A percentile compares a stretch with the other conserved stretches of the same genome.
phyloP scores from a whole-genome alignment of 1,284 basidiomycete species.

The Albatrellus sp. region DNA sequence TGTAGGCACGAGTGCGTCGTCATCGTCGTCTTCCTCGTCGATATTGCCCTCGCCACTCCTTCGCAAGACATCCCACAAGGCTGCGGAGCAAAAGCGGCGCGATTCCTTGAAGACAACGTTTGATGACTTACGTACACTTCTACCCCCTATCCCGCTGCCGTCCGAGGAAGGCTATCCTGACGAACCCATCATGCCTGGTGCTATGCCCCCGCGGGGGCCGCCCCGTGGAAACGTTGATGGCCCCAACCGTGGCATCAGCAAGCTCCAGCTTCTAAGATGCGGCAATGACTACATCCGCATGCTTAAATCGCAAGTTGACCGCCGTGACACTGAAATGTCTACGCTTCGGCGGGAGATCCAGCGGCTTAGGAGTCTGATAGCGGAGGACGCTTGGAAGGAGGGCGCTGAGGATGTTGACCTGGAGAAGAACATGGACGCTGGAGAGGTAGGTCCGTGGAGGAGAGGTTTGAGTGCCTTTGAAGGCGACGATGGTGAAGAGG shows the following conservation, averaged over 20 bases:
- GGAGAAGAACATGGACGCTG: constrained; percentile 20
- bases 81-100: constrained; percentile 92
- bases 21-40: constrained; percentile 14
- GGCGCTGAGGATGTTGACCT: constrained; percentile 19
- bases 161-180: constrained; percentile 49
- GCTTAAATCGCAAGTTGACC: constrained; percentile 68
- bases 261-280: constrained; percentile 84
- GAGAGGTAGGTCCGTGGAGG: constrained; percentile 16
- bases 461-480: constrained; percentile 15
- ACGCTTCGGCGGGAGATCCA: constrained; percentile 58
- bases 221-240: constrained; percentile 79
- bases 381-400: constrained; percentile 15
- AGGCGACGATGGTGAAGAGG: constrained; percentile 20
- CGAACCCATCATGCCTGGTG: constrained; percentile 67
- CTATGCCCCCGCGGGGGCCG: constrained; percentile 75
- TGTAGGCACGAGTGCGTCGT: constrained; percentile 10
- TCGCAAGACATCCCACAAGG: constrained; percentile 87
- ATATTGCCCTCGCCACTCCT: constrained; percentile 11
- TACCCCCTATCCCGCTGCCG: constrained; percentile 81
- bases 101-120: constrained; percentile 95
- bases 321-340: constrained; percentile 75
- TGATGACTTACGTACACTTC: constrained; percentile 80
- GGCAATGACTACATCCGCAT: constrained; percentile 80
- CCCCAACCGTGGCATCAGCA: constrained; percentile 91
- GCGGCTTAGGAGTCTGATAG: constrained; percentile 34